phyloP scores from a whole-genome alignment of 2,329 filamentous ascomycete species.

The Xylaria sp. region DNA sequence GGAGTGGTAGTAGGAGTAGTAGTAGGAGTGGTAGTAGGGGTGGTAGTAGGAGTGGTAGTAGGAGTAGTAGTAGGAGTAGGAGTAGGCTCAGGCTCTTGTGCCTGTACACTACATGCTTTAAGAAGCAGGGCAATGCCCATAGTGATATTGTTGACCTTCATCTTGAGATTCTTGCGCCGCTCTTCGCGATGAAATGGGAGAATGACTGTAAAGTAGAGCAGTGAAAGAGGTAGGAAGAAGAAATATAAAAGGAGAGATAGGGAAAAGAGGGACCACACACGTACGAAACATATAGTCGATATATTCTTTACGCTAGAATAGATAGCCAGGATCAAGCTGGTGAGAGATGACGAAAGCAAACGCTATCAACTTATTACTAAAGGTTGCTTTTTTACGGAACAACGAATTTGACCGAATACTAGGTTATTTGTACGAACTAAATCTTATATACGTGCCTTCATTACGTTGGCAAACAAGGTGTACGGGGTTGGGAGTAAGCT shows the following conservation, averaged over 20 bases:
- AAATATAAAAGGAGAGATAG: not conserved
- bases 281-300: not conserved
- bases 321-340: not conserved
- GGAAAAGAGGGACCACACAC: not conserved
- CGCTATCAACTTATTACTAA: not conserved
- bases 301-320: not conserved
- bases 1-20: conserved; percentile 2
- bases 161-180: conserved; percentile 13
- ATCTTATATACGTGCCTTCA: not conserved
- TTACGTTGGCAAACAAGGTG: not conserved
- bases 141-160: conserved; percentile 24
- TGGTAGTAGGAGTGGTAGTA: not conserved
- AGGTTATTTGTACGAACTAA: not conserved
- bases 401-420: not conserved
- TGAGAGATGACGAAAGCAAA: not conserved
- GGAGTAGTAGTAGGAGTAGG: not conserved
- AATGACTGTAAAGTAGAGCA: not conserved
- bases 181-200: not conserved
- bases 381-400: not conserved
- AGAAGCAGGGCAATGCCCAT: conserved; percentile 20
- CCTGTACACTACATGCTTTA: not conserved
- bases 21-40: not conserved
- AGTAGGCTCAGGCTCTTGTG: not conserved
- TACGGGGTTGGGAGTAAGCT: not conserved
- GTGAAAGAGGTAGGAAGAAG: too few species aligned